Conservation (phyloP, 202 grass and related monocot genomes). For the Schoenoplectus triqueter region DNA sequence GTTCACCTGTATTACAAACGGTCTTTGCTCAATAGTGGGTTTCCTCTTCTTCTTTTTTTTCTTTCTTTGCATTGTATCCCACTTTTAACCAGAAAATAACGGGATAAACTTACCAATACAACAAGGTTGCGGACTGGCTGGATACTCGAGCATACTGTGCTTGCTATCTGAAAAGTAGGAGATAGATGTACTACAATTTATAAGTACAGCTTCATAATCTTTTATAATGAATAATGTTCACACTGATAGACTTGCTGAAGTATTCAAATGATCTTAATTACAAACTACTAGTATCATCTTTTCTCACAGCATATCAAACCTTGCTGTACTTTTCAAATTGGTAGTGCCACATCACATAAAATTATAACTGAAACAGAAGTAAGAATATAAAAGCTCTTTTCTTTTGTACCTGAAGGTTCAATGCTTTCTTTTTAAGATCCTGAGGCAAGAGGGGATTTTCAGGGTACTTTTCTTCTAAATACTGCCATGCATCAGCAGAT, state of each 20-base stretch:
- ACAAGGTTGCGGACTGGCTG: conserved; percentile 73
- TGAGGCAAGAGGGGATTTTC: conserved; percentile 64
- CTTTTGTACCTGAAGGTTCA: conserved; percentile 78
- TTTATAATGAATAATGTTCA: background rate
- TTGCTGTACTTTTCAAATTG: background rate
- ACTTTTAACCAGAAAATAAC: conserved; percentile 13
- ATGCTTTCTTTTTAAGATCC: conserved; percentile 77
- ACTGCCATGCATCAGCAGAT: conserved; percentile 45
- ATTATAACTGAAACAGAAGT: conserved; percentile 3
- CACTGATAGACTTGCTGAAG: background rate
- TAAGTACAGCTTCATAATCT: background rate
- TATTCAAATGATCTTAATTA: background rate
- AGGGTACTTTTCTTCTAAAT: conserved; percentile 91
- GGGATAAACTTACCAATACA: conserved; percentile 52
- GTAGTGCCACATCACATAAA: background rate
- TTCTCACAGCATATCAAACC: background rate
- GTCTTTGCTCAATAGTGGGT: conserved; percentile 17
- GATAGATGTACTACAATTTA: conserved; percentile 23
- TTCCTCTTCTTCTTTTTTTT: background rate
- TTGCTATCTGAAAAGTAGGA: conserved; percentile 64
- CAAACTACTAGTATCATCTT: background rate
- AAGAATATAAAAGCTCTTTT: background rate
- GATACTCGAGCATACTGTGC: conserved; percentile 81
- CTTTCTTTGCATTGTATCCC: conserved; percentile 12
- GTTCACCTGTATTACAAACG: background rate